These are phyloP conservation scores for Lachancea meyersii DNA, from an alignment of 805 yeast genomes.

Conservation along the genomic window DNA sequence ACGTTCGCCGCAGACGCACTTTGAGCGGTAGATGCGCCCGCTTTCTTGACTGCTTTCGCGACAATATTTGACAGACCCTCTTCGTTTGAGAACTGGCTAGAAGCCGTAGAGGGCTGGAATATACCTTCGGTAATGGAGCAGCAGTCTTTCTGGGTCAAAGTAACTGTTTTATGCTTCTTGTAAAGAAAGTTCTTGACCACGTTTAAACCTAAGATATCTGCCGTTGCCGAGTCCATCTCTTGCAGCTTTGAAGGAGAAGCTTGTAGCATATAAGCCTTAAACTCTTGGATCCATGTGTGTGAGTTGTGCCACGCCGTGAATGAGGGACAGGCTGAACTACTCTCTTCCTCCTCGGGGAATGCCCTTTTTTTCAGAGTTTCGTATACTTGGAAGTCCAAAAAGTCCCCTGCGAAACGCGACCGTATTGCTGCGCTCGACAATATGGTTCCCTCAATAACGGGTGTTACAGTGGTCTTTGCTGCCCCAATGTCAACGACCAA, in stretches of 20 bases:
- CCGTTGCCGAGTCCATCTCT: constrained; percentile 10
- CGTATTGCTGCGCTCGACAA: constrained; percentile 58
- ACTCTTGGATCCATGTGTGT: constrained; percentile 29
- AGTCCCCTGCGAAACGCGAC: constrained; percentile 80
- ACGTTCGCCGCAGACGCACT: constrained; percentile 14
- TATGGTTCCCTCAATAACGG: constrained; percentile 69
- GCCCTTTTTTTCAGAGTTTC: constrained; percentile 36
- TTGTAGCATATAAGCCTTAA: constrained; percentile 28
- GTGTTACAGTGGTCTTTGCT: constrained; percentile 63
- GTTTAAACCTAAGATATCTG: constrained; percentile 9
- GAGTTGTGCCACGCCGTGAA: constrained; percentile 23
- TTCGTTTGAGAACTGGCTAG: constrained; percentile 14
- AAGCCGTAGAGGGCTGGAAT: constrained; percentile 24
- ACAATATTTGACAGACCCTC: constrained; percentile 29
- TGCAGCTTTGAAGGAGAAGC: constrained; percentile 14
- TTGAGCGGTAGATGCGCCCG: constrained; percentile 22
- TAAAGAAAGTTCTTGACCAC: constrained; percentile 20
- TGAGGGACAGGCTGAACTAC: constrained; percentile 1
- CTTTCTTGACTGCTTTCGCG: constrained; percentile 24
- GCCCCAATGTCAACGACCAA: constrained; percentile 78
- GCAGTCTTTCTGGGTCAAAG: constrained; percentile 23
- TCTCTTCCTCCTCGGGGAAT: constrained; percentile 1
- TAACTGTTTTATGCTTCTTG: constrained; percentile 17
- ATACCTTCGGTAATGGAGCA: constrained; percentile 24
- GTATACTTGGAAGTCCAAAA: constrained; percentile 57